phyloP scores from a whole-genome alignment of 2,329 filamentous ascomycete species.

The Colletotrichum sp. region DNA sequence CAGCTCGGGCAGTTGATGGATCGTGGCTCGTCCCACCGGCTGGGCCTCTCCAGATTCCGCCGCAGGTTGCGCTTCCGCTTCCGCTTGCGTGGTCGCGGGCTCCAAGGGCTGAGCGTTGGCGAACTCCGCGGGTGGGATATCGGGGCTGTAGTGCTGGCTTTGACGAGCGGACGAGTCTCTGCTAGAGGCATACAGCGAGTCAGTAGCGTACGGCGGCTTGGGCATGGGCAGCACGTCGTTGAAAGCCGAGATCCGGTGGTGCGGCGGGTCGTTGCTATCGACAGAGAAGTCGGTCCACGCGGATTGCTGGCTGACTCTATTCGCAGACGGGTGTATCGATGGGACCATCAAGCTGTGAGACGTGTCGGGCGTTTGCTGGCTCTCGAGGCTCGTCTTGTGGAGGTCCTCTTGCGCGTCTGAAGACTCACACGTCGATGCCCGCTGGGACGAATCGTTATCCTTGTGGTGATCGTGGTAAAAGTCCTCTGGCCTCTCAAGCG shows the following conservation, averaged over 20 bases:
- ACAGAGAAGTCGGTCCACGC: conserved; percentile 67
- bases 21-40: conserved; percentile 22
- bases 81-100: background rate
- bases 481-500: conserved; percentile 31
- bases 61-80: background rate
- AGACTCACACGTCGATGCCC: conserved; percentile 43
- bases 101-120: background rate
- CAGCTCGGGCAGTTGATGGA: conserved; percentile 53
- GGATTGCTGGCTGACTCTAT: conserved; percentile 60
- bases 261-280: conserved; percentile 53
- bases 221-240: conserved; percentile 13
- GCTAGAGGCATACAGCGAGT: conserved; percentile 6
- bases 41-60: background rate
- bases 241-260: conserved; percentile 24
- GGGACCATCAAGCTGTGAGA: conserved; percentile 55
- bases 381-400: conserved; percentile 16
- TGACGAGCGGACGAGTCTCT: conserved; percentile 20
- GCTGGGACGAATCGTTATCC: conserved; percentile 32
- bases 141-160: conserved; percentile 32
- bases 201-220: conserved; percentile 22
- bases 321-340: conserved; percentile 42
- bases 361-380: conserved; percentile 34
- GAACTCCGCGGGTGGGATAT: conserved; percentile 34
- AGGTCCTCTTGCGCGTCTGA: conserved; percentile 29
- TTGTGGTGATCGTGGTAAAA: conserved; percentile 21